Evolutionary conservation across 768 basidiomycete genomes (phyloP), one percentile per base, ranked within the genome.

Genomic region (Tulasnella sp.): DNA sequence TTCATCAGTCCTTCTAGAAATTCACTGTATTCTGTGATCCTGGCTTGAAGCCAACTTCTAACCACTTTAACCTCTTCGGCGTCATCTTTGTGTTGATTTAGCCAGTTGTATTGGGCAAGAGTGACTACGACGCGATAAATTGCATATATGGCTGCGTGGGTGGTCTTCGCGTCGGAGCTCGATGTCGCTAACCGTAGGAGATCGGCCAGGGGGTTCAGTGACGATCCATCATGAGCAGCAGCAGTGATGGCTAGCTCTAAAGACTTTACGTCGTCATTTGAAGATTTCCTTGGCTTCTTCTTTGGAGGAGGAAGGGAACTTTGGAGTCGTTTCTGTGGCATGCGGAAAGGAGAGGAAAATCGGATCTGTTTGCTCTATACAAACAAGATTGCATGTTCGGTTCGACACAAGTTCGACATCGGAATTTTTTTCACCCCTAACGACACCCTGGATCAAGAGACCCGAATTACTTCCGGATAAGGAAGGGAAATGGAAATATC

Each of bases 101-200:
- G 17, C 72, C 81, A 78, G 29, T 74, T 74, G 2, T 74, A 67
- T 46, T 53, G 51, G n/a, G 90, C 75, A 34, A 86, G 69, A 19
- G 75, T 62, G 7, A 85, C 78, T 65, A 89, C 91, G 11, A 83
- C 73, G 36, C 92, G 72, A 67, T 94, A 92, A 4, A 86, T 67
- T 0, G 89, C 83, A 69, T 90, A 94, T 15, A 91, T 76, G 1
- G 78, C 82, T 66, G 85, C 90, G 56, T 77, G 84, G 12, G 80
- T 76, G 27, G 78, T 74, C 61, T 75, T 74, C 0, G 85, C 71
- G 37, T 80, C 75, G 39, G 71, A 63, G 1, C 74, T 59, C 19
- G 70, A 67, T 29, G 73, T 67, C 0, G 81, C 73, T 29, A 88
- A 68, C 14, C 78, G 71, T 52, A 90, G 67, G 6, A 96, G 79